Conservation (phyloP, 257 asterid species). For the Thymus quinquecostatus region DNA sequence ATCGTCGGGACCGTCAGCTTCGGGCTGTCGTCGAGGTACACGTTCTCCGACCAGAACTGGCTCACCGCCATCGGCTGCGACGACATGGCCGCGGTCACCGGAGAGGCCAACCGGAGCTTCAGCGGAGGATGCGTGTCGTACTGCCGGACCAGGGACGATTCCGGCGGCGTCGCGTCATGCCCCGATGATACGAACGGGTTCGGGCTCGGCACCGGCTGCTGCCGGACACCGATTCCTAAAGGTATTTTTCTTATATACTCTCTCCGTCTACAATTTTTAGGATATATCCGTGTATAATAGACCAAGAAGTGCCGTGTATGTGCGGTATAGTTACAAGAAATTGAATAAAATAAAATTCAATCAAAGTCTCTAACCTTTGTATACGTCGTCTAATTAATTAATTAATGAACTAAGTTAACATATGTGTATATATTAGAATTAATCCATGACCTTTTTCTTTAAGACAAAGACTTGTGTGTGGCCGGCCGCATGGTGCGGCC, state of each 20-base stretch:
- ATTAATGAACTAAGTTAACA: too few species aligned
- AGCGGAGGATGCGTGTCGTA: slow-evolving; percentile 31
- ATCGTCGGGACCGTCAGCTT: neutral
- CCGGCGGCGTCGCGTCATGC: slow-evolving; percentile 18
- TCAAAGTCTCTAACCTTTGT: too few species aligned
- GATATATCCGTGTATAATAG: neutral
- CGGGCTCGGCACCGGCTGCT: slow-evolving; percentile 31
- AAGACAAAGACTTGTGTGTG: too few species aligned
- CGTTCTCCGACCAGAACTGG: slow-evolving; percentile 29
- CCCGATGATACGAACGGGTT: slow-evolving; percentile 26
- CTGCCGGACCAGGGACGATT: neutral
- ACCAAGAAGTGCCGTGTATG: neutral
- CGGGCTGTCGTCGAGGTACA: neutral
- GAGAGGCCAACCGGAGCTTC: slow-evolving; percentile 11
- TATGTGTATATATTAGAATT: too few species aligned
- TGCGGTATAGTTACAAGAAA: neutral
- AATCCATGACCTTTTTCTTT: too few species aligned
- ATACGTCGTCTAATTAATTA: too few species aligned
- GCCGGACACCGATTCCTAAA: slow-evolving; percentile 35
- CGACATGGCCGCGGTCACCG: slow-evolving; percentile 25
- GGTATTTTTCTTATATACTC: neutral
- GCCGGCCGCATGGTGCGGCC: too few species aligned
- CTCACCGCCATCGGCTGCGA: slow-evolving; percentile 37
- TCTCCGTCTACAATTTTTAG: neutral
- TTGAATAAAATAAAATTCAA: neutral